Conservation (phyloP, 306 rosid genomes). For the Vigna mungo region DNA sequence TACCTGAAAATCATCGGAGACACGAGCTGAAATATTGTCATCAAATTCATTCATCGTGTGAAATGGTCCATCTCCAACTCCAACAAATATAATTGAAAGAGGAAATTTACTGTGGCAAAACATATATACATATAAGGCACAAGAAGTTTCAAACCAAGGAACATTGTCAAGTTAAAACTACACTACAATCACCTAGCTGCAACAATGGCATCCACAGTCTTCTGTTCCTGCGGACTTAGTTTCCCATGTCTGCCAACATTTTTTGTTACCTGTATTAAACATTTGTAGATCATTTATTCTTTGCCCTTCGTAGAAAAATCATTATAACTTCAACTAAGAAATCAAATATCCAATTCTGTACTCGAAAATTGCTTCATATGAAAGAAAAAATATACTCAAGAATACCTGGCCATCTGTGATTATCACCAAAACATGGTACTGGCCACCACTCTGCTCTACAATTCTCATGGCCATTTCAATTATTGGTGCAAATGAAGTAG, state of each 20-base stretch:
- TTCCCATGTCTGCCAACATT: conserved; percentile 66
- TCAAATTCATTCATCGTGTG: conserved; percentile 87
- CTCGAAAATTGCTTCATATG: background rate
- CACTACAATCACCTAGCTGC: conserved; percentile 67
- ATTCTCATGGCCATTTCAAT: conserved; percentile 82
- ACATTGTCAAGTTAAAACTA: background rate
- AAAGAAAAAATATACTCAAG: conserved; percentile 5
- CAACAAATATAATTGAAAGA: conserved; percentile 79
- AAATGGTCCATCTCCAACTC: conserved; percentile 97
- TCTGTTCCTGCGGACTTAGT: conserved; percentile 84
- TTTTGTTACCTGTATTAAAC: conserved; percentile 70
- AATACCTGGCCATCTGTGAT: conserved; percentile 90
- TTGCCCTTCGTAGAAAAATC: background rate
- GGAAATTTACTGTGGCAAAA: conserved; percentile 68
- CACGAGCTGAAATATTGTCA: conserved; percentile 79
- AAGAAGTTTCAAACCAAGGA: background rate
- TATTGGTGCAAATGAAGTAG: conserved; percentile 80
- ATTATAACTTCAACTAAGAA: background rate
- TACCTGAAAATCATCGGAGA: conserved; percentile 76
- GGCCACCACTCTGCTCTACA: conserved; percentile 73
- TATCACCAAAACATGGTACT: conserved; percentile 58
- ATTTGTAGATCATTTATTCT: conserved; percentile 7
- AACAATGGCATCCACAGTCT: conserved; percentile 78
- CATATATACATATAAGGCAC: conserved; percentile 22
- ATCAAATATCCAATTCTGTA: conserved; percentile 27